Conservation (phyloP, 192 early-diverging fungal genomes). For the Mycoemilia scoparia region DNA sequence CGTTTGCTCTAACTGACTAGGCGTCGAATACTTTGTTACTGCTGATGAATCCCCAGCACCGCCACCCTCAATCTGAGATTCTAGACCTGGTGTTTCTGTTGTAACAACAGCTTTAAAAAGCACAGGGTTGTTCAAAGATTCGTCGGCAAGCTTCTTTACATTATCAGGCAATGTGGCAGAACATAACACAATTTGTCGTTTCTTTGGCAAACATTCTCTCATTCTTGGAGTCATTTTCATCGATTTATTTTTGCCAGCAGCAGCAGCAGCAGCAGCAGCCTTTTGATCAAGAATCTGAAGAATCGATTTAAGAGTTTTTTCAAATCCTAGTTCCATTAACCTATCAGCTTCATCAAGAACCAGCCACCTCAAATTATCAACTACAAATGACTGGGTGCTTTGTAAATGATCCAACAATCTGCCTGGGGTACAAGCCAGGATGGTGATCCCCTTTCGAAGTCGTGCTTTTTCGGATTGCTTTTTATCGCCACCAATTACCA, state of each 20-base stretch:
- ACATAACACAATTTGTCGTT: slow-evolving; percentile 60
- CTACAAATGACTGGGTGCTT: slow-evolving; percentile 65
- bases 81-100: too few relatives aligned
- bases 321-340: slow-evolving; percentile 85
- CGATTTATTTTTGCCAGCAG: slow-evolving; percentile 5
- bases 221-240: slow-evolving; percentile 14
- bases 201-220: slow-evolving; percentile 41
- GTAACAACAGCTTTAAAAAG: slow-evolving; percentile 65
- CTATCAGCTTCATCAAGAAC: slow-evolving; percentile 97
- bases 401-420: slow-evolving; percentile 74
- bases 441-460: slow-evolving; percentile 68
- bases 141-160: slow-evolving; percentile 65
- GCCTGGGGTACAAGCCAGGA: slow-evolving; percentile 92
- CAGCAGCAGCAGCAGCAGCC: slow-evolving; percentile 7
- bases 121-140: slow-evolving; percentile 54
- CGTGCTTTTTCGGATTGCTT: slow-evolving; percentile 66
- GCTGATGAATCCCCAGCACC: slow-evolving; percentile 1
- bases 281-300: slow-evolving; percentile 38
- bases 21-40: slow-evolving; percentile 52
- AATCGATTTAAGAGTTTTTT: slow-evolving; percentile 54
- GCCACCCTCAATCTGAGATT: background rate
- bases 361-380: slow-evolving; percentile 79
- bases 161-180: slow-evolving; percentile 84
- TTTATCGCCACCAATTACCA: slow-evolving; percentile 66
- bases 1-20: slow-evolving; percentile 73